These are phyloP conservation scores for Eutrema yunnanense DNA, from an alignment of 345 rosid species.

Conservation along the genomic window DNA sequence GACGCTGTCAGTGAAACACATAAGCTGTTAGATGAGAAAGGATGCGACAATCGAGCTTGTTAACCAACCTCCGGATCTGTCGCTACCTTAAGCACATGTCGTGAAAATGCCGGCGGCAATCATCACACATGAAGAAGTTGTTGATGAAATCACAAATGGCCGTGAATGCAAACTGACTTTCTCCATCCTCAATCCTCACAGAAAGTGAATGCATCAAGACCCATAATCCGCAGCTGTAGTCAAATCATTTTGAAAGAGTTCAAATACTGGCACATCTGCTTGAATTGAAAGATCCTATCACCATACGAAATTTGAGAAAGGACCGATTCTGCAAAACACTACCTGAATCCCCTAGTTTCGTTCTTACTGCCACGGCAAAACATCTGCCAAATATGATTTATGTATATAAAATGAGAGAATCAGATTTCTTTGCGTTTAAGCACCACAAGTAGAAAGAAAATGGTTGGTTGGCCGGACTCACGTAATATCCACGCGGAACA, in stretches of 20 bases:
- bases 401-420: background rate
- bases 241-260: slow-evolving; percentile 2
- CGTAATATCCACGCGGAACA: slow-evolving; percentile 98
- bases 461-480: slow-evolving; percentile 14
- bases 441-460: background rate
- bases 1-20: slow-evolving; percentile 46
- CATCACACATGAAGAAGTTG: slow-evolving; percentile 89
- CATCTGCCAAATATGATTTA: slow-evolving; percentile 50
- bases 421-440: background rate
- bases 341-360: slow-evolving; percentile 96
- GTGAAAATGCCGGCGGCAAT: slow-evolving; percentile 89
- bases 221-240: slow-evolving; percentile 94
- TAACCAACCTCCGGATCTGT: background rate
- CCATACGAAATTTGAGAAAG: background rate
- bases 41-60: background rate
- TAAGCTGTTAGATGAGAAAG: slow-evolving; percentile 1
- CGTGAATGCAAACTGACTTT: slow-evolving; percentile 78
- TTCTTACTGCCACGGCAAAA: slow-evolving; percentile 97
- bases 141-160: slow-evolving; percentile 80
- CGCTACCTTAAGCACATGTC: slow-evolving; percentile 82
- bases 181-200: slow-evolving; percentile 78
- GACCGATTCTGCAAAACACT: slow-evolving; percentile 6
- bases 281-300: background rate
- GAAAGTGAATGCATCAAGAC: slow-evolving; percentile 91
- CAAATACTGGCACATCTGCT: background rate